Evolutionary conservation across 2,329 filamentous ascomycete species (phyloP).

Genomic region (Coniochaeta pulveracea): DNA sequence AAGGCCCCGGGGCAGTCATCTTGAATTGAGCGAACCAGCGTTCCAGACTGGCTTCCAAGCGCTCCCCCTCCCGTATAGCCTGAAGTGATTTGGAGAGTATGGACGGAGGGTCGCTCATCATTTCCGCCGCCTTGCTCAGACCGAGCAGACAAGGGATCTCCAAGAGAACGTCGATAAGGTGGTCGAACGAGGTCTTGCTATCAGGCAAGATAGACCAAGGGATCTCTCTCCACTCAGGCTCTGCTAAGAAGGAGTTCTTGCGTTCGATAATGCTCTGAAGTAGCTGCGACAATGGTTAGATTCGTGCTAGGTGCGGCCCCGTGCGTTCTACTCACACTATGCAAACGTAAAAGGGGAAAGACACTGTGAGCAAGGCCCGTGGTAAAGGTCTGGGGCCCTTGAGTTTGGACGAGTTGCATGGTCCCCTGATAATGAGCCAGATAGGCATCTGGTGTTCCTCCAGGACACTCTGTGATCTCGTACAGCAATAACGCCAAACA

Average conservation of each 20-base stretch:
- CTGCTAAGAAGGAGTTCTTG: conserved; percentile 9
- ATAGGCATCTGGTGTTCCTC: conserved; percentile 7
- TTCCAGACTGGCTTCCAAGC: conserved; percentile 1
- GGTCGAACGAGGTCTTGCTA: conserved; percentile 11
- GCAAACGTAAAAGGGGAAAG: conserved; percentile 10
- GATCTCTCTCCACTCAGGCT: conserved; percentile 8
- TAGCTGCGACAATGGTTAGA: conserved; percentile 6
- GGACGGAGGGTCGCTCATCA: neutral
- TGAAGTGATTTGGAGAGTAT: neutral
- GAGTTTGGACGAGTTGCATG: conserved; percentile 10
- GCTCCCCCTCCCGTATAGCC: neutral
- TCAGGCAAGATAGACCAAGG: conserved; percentile 8
- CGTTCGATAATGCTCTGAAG: conserved; percentile 8
- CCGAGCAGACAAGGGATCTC: conserved; percentile 9
- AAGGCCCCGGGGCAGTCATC: conserved; percentile 8
- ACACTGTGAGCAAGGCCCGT: conserved; percentile 10
- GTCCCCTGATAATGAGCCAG: conserved; percentile 11
- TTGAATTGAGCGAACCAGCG: conserved; percentile 8
- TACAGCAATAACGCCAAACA: conserved; percentile 11
- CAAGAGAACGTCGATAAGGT: conserved; percentile 11
- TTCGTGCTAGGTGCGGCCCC: neutral
- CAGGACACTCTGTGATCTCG: conserved; percentile 13
- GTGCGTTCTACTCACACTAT: conserved; percentile 7
- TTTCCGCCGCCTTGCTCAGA: conserved; percentile 6
- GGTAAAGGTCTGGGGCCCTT: conserved; percentile 9